These are phyloP conservation scores for Narthecium ossifragum DNA, from an alignment of 106 monocot species.

Conservation along the genomic window DNA sequence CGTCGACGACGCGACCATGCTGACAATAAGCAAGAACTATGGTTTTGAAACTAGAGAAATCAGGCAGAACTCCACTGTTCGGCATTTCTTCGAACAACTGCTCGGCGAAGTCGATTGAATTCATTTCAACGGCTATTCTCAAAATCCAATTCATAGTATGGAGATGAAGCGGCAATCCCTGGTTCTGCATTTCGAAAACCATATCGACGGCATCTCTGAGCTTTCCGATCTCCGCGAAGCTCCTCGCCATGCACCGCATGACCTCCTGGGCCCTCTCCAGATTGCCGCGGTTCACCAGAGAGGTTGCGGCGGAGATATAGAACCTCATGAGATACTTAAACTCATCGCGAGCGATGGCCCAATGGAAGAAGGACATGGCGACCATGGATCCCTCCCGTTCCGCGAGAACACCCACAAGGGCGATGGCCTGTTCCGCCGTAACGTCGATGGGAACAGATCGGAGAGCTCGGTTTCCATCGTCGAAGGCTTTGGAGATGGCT, in stretches of 20 bases:
- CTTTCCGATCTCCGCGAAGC: constrained; percentile 60
- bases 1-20: constrained; percentile 26
- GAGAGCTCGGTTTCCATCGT: constrained; percentile 45
- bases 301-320: constrained; percentile 46
- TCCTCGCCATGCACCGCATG: constrained; percentile 59
- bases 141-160: constrained; percentile 68
- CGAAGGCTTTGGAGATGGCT: constrained; percentile 34
- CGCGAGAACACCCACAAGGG: constrained; percentile 42
- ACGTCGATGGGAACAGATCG: constrained; percentile 28
- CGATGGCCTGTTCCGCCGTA: constrained; percentile 46
- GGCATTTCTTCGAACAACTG: constrained; percentile 78
- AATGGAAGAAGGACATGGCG: constrained; percentile 71
- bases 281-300: constrained; percentile 48
- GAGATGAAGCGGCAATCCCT: constrained; percentile 55
- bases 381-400: constrained; percentile 62
- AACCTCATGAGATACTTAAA: constrained; percentile 55
- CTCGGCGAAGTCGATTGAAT: constrained; percentile 28
- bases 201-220: constrained; percentile 75
- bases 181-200: constrained; percentile 87
- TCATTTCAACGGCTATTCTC: constrained; percentile 37
- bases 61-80: constrained; percentile 25
- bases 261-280: constrained; percentile 79
- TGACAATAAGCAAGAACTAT: constrained; percentile 52
- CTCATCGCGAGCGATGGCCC: constrained; percentile 36
- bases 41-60: constrained; percentile 49